Conservation (phyloP, 495 filamentous ascomycete species). For the Letharia columbiana region DNA sequence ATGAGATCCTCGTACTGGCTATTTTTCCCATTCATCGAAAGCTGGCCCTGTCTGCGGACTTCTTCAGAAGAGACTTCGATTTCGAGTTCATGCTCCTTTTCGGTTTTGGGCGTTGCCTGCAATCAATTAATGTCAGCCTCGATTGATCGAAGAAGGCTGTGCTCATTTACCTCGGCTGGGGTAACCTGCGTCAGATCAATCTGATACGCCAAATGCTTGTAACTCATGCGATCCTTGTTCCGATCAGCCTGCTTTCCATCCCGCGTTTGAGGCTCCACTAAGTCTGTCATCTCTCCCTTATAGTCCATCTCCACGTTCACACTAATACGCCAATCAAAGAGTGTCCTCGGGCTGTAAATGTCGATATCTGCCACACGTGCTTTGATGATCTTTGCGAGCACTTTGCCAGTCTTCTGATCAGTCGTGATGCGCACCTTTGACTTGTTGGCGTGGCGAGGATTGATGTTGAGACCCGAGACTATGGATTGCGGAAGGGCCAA, state of each 20-base stretch:
- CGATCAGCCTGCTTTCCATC: slow-evolving; percentile 49
- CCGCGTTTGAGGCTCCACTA: slow-evolving; percentile 36
- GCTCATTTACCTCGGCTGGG: slow-evolving; percentile 46
- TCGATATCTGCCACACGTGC: slow-evolving; percentile 74
- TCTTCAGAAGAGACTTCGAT: slow-evolving; percentile 65
- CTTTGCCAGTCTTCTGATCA: slow-evolving; percentile 61
- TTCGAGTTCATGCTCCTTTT: slow-evolving; percentile 84
- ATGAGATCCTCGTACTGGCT: slow-evolving; percentile 68
- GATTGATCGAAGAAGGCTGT: slow-evolving; percentile 2
- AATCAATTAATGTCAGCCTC: not conserved
- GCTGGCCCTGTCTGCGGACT: slow-evolving; percentile 59
- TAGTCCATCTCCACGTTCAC: slow-evolving; percentile 86
- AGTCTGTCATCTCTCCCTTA: slow-evolving; percentile 54
- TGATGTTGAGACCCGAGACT: slow-evolving; percentile 46
- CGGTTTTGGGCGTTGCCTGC: slow-evolving; percentile 35
- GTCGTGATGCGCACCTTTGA: slow-evolving; percentile 69
- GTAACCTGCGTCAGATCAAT: slow-evolving; percentile 87
- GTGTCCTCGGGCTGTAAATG: slow-evolving; percentile 59
- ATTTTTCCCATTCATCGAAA: slow-evolving; percentile 46
- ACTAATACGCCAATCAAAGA: slow-evolving; percentile 79
- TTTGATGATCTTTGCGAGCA: slow-evolving; percentile 83
- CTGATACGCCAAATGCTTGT: slow-evolving; percentile 74
- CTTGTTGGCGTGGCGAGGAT: slow-evolving; percentile 43
- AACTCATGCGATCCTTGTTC: slow-evolving; percentile 82
- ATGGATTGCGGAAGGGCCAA: slow-evolving; percentile 46